Evolutionary conservation across 306 rosid species (phyloP), one percentile per base, ranked within the genome.

Genomic region (Quillaja saponaria): DNA sequence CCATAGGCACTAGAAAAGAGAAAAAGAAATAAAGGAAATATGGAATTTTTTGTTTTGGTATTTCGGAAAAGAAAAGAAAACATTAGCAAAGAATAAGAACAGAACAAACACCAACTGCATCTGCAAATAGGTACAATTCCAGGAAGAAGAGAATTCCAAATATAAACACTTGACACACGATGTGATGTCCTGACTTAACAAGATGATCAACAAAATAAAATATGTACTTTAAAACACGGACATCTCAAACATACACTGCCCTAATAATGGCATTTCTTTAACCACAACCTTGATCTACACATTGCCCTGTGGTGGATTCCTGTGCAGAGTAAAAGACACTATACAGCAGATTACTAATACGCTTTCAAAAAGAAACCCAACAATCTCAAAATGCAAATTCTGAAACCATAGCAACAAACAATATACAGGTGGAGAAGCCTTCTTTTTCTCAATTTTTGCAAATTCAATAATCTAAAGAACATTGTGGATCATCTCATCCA

Each of bases 301-400:
- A 39, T 56, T 52, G 67, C 76, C 55, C 19, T 81, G 21, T 55
- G 63, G 67, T 72, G 55, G 49, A 8, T 10, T 17, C 28, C 49
- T 72, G 52, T 67, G 75, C 52, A 62, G 61, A 72, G 61, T 38
- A 66, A 55, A n/a, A 57, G 48, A 67, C 63, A 75, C 69, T 73
- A 63, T 65, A 70, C 79, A 71, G 3, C 67, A 82, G 48, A 67
- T 54, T 71, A 78, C 78, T 49, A 63, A 68, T 46, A 54, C 77
- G 74, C 72, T 78, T 77, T 62, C 68, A 48, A 67, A 81, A 87
- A 77, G 53, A 83, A 79, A 83, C 73, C 79, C 69, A 82, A 71
- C 81, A 85, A 81, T 82, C 84, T 66, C 75, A 80, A 57, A 65
- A 75, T 59, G 58, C 67, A 70, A 62, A 25, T 25, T 25, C 31